phyloP scores from a whole-genome alignment of 371 early-diverging fungal species.

The Mortierella sp. region DNA sequence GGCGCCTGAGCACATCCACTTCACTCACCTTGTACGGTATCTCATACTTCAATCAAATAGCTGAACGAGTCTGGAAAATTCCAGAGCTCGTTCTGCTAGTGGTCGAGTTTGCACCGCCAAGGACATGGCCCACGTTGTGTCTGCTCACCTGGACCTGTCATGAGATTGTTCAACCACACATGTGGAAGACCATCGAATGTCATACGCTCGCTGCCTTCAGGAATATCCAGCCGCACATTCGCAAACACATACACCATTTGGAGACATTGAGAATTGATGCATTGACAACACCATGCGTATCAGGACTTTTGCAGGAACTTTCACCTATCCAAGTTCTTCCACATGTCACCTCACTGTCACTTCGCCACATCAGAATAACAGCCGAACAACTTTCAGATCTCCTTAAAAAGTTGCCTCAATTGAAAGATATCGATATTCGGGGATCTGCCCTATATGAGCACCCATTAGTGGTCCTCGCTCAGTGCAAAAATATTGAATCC shows the following conservation, averaged over 20 bases:
- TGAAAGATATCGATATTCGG: conserved; percentile 13
- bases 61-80: background rate
- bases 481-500: conserved; percentile 15
- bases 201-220: background rate
- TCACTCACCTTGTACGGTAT: too few species aligned
- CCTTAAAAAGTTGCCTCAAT: conserved; percentile 1
- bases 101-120: background rate
- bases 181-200: conserved; percentile 16
- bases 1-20: too few species aligned
- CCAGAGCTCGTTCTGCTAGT: conserved; percentile 18
- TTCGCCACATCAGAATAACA: conserved; percentile 1
- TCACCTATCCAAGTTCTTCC: background rate
- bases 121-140: background rate
- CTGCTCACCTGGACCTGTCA: conserved; percentile 17
- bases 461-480: conserved; percentile 7
- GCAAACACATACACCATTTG: background rate
- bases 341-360: conserved; percentile 1
- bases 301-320: too few species aligned
- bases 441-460: background rate
- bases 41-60: too few species aligned
- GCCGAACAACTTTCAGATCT: background rate
- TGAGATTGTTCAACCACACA: background rate
- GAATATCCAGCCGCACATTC: background rate
- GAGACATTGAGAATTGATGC: conserved; percentile 1
- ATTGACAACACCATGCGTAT: background rate